phyloP scores from a whole-genome alignment of 345 rosid genomes.

The Aethionema arabicum region DNA sequence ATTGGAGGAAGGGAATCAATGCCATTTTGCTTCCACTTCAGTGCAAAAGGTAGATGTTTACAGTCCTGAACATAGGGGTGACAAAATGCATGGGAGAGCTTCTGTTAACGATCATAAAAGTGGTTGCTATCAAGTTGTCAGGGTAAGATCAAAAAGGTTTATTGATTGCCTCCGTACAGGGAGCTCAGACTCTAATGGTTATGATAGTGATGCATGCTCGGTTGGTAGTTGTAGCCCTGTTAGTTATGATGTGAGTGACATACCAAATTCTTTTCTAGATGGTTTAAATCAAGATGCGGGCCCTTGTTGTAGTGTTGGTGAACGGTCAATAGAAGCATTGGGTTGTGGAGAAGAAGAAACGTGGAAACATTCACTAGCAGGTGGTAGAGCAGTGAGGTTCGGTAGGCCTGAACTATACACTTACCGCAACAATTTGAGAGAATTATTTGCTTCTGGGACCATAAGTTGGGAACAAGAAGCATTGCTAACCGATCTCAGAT shows the following conservation, averaged over 20 bases:
- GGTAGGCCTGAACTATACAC: slow-evolving; percentile 68
- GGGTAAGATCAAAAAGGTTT: slow-evolving; percentile 40
- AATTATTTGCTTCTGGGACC: slow-evolving; percentile 65
- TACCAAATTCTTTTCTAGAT: slow-evolving; percentile 29
- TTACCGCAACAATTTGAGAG: slow-evolving; percentile 50
- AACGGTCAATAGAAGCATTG: slow-evolving; percentile 36
- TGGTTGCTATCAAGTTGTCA: slow-evolving; percentile 42
- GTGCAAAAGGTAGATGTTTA: slow-evolving; percentile 48
- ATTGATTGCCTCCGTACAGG: slow-evolving; percentile 32
- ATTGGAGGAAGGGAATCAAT: slow-evolving; percentile 32
- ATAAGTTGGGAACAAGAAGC: slow-evolving; percentile 80
- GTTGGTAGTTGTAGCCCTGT: slow-evolving; percentile 67
- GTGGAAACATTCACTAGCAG: slow-evolving; percentile 29
- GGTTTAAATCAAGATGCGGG: slow-evolving; percentile 39
- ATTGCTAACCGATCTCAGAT: slow-evolving; percentile 69
- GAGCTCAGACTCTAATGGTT: slow-evolving; percentile 38
- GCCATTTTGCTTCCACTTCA: slow-evolving; percentile 24
- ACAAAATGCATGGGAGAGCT: slow-evolving; percentile 33
- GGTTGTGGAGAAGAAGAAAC: slow-evolving; percentile 32
- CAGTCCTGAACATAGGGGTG: slow-evolving; percentile 35
- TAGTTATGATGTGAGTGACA: slow-evolving; percentile 33
- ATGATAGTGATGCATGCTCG: slow-evolving; percentile 50
- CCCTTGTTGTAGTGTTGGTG: slow-evolving; percentile 48
- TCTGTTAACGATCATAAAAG: slow-evolving; percentile 34
- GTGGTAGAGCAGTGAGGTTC: slow-evolving; percentile 47